phyloP scores from a whole-genome alignment of 805 yeast species.

The Wickerhamia fluorescens region DNA sequence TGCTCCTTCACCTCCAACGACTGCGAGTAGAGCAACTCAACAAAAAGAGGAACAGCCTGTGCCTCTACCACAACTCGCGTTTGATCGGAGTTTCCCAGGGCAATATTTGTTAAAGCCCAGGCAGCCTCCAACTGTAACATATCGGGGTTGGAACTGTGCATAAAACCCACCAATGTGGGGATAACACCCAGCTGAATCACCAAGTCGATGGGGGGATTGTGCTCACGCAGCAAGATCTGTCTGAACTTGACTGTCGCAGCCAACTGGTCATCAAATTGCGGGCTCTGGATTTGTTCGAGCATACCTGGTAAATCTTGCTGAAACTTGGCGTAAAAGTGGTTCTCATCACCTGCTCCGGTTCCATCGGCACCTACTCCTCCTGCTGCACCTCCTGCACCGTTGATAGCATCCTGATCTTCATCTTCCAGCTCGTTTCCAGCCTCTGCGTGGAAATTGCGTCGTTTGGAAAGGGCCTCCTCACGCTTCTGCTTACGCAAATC shows the following conservation, averaged over 20 bases:
- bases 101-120: constrained; percentile 98
- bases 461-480: constrained; percentile 88
- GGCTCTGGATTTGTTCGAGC: constrained; percentile 73
- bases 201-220: constrained; percentile 90
- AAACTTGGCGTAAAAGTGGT: constrained; percentile 33
- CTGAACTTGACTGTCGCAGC: constrained; percentile 90
- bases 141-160: constrained; percentile 67
- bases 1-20: constrained; percentile 94
- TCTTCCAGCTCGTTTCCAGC: constrained; percentile 37
- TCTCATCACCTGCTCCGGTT: constrained; percentile 19
- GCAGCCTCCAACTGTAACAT: constrained; percentile 96
- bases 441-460: constrained; percentile 62
- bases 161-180: constrained; percentile 80
- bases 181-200: constrained; percentile 93
- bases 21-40: constrained; percentile 68
- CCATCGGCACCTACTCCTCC: too few relatives aligned
- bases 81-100: constrained; percentile 87
- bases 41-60: constrained; percentile 91
- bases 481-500: constrained; percentile 94
- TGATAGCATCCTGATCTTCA: constrained; percentile 34
- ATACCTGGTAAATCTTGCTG: constrained; percentile 71
- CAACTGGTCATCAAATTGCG: constrained; percentile 71
- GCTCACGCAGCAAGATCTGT: constrained; percentile 88
- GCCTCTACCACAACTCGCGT: constrained; percentile 87
- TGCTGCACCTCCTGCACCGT: too few relatives aligned